Evolutionary conservation across 352 stramenopile genomes (phyloP).

Genomic region (Phytophthora syringae): DNA sequence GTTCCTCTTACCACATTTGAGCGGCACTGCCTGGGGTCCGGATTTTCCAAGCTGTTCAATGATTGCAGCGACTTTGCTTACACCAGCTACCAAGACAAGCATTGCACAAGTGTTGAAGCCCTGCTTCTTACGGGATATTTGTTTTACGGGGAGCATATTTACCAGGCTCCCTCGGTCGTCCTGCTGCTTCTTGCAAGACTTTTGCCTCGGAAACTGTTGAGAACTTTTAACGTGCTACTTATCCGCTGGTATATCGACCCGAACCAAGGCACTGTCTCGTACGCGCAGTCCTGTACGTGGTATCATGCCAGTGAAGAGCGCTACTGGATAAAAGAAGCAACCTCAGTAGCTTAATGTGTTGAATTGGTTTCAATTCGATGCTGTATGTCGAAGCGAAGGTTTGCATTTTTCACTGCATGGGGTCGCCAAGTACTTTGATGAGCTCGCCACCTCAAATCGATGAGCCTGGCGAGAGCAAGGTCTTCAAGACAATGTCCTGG

Average conservation of each 20-base stretch:
- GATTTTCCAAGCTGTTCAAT: constrained; percentile 25
- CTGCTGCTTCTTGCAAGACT: constrained; percentile 28
- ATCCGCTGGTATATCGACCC: constrained; percentile 37
- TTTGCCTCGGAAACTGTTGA: constrained; percentile 27
- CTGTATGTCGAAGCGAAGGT: no score
- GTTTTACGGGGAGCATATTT: constrained; percentile 39
- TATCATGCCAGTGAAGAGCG: constrained; percentile 26
- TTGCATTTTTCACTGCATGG: no score
- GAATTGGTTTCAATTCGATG: neutral
- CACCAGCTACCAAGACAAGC: constrained; percentile 27
- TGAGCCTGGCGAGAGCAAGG: neutral
- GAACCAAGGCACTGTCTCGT: constrained; percentile 13
- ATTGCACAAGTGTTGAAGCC: constrained; percentile 28
- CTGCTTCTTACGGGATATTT: constrained; percentile 34
- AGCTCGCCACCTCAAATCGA: neutral
- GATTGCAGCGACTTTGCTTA: constrained; percentile 36
- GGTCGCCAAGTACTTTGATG: neutral
- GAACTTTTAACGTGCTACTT: constrained; percentile 42
- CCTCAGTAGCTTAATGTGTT: neutral
- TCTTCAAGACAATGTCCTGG: neutral
- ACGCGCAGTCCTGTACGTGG: constrained; percentile 28
- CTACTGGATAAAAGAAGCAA: constrained; percentile 5
- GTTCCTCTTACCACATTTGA: constrained; percentile 22
- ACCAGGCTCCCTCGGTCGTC: constrained; percentile 31
- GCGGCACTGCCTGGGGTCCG: constrained; percentile 32